Base-by-base conservation (phyloP, 1,284 basidiomycete species). In the Ceraceosorus guamensis region DNA sequence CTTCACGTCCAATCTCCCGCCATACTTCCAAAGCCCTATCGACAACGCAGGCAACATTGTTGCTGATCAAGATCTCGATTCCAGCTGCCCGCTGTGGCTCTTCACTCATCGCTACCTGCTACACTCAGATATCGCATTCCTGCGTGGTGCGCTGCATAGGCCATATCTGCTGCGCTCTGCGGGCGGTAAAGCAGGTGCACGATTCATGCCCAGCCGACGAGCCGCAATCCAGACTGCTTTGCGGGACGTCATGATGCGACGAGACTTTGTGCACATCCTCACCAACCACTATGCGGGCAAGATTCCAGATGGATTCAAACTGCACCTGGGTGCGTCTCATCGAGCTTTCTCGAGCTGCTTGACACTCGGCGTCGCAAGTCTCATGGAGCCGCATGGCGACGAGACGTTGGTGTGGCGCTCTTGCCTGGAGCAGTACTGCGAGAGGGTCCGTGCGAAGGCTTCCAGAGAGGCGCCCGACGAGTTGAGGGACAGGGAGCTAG, bases 41-140 rank as follows among this genome's bases (percentile, higher is more conserved):
- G 61, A 57, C 18, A 52, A 59, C 30, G 5, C 31, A 4, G 49
- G 58, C 24, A 55, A 61, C 34, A 55, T 66, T 18, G 57, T 63
- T 7, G 57, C 59, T 50, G 65, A 68, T 60, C 60, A 56, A 37
- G 64, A 57, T 11, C 65, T 66, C 51, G 69, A 73, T 49, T 52
- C 55, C 6, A 56, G 51, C 33, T 71, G 63, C 39, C 61, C 62
- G 37, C 37, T 41, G 43, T 71, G 65, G 41, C 55, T 73, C 48
- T 58, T 62, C 44, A 54, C 66, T 16, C 71, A 73, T 46, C 71
- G 69, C 50, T 68, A 62, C 51, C 59, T 70, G 16, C 48, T 71
- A 30, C 64, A 68, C 47, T 66, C 64, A 52, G 70, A 75, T 50
- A 61, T 73, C 63, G 59, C 62, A 50, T 67, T 69, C 49, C 59